Percentiles rank a stretch among this genome's conserved stretches.
Conservation (phyloP, 1,284 basidiomycete species). For the Bjerkandera adusta region DNA sequence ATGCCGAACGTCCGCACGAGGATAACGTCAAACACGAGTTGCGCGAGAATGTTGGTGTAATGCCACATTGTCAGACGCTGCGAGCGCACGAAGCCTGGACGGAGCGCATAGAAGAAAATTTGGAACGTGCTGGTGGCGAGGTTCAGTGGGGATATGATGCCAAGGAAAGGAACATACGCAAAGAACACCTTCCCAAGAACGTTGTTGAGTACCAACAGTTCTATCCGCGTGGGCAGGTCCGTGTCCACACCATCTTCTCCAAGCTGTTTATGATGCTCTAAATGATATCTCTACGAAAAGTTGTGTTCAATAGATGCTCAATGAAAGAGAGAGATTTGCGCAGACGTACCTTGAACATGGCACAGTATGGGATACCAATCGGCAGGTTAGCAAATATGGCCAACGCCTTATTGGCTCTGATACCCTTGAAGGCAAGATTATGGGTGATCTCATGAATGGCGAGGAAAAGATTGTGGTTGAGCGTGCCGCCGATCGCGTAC, state of each 20-base stretch:
- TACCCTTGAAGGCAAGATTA: slow-evolving; percentile 89
- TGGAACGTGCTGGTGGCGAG: slow-evolving; percentile 79
- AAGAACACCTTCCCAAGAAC: slow-evolving; percentile 98
- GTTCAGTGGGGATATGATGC: not conserved
- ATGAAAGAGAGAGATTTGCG: not conserved
- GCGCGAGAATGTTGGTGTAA: slow-evolving; percentile 67
- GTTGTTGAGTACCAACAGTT: slow-evolving; percentile 88
- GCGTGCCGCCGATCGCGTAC: slow-evolving; percentile 89
- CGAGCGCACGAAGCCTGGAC: slow-evolving; percentile 90
- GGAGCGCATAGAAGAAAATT: slow-evolving; percentile 96
- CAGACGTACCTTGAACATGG: slow-evolving; percentile 84
- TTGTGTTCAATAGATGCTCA: too few species aligned
- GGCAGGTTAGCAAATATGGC: slow-evolving; percentile 92
- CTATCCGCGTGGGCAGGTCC: slow-evolving; percentile 86
- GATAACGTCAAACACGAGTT: slow-evolving; percentile 73
- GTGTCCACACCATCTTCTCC: slow-evolving; percentile 98
- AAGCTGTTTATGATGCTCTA: slow-evolving; percentile 92
- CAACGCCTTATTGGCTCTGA: slow-evolving; percentile 82
- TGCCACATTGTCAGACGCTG: slow-evolving; percentile 88
- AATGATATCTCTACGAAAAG: slow-evolving; percentile 79
- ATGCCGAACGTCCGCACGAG: slow-evolving; percentile 63
- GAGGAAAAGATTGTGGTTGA: slow-evolving; percentile 96
- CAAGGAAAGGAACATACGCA: slow-evolving; percentile 55
- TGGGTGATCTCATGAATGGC: slow-evolving; percentile 99
- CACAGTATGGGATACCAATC: slow-evolving; percentile 93